Evolutionary conservation across 2,329 filamentous ascomycete species (phyloP), one percentile per base, ranked within the genome.

Genomic region (Microsporum audouinii): DNA sequence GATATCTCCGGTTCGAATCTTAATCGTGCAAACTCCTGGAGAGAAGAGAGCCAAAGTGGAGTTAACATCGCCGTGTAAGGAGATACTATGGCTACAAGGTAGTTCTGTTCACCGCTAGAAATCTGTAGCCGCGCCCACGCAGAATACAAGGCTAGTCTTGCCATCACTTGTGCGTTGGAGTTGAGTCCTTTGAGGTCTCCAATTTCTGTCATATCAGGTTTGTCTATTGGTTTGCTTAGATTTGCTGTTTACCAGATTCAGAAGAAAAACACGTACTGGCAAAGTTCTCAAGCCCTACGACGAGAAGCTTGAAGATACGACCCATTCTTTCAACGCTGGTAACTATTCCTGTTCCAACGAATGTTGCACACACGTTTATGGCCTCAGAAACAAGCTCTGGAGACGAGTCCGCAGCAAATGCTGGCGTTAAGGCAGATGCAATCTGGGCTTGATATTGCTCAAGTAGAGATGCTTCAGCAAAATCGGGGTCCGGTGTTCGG

Each of bases 371-470:
- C 5, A 99, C 94, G 68, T 95, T 95, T 65, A 99, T 89, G 14
- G 95, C 94, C 71, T 96, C 92, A 0, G 94, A 91, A 5, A 94
- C 95, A 14, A 99, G 80, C 72, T 99, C 94, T 0, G 95, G 91
- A 0, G 92, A 96, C 0, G 94, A 99, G 72, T 99, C 94, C 2
- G 87, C 87, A 0, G 94, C 91, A 75, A 99, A 99, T 0, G 94
- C 95, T 2, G 94, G 94, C 0, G 95, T 99, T 63, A 99, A 80
- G 0, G 94, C 94, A 17, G 94, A 97, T 68, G 91, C 91, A 71
- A 99, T 99, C 71, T 99, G 94, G 3, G 94, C 94, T 74, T 99
- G 95, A 69, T 99, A 99, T 73, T 99, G 94, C 73, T 99, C 95
- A 2, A 99, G 81, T 14, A 99, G 80, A 75, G 95, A 95, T 0